Base-by-base conservation (phyloP, 2,329 filamentous ascomycete species). In the Chrysoporthe cubensis region DNA sequence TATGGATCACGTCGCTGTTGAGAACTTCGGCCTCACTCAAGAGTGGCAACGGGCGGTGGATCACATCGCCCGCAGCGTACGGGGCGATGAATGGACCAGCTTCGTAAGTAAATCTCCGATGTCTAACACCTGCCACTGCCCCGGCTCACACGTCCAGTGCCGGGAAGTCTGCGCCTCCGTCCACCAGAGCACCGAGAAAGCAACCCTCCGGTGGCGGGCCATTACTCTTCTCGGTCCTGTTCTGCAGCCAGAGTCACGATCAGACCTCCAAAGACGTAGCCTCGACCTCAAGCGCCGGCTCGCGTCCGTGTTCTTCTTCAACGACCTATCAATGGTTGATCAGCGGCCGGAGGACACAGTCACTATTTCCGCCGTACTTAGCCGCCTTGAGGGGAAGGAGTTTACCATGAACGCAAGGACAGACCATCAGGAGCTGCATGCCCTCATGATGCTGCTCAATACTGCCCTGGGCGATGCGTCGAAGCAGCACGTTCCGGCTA, bases 391-490 rank as follows among this genome's bases (percentile, higher is more conserved):
- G 14, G 73, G 77, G 5, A 77, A 81, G 0, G 80, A 84, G 34
- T 91, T 91, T 73, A 75, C 77, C 32, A 80, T 90, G 71, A 82
- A 77, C 3, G 80, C 80, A 18, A 73, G 82, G 42, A 91, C 90
- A 0, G 81, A 97, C 77, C 97, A 92, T 77, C 81, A 83, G 18
- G 83, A 89, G 65, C 84, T 97, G 1, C 82, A 84, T 44, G 88
- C 91, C 2, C 83, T 88, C 18, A 82, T 92, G 3, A 79, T 84
- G 3, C 85, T 96, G 26, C 85, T 97, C 5, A 90, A 96, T 74
- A 86, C 93, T 50, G 90, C 88, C 18, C 83, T 97, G 63, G 92
- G 93, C 69, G 87, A 90, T 67, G 92, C 80, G 6, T 69, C 64
- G 18, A 61, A 74, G 76, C 60, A 77, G 72, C n/a, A 57, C 11